Evolutionary conservation across 2,329 filamentous ascomycete species (phyloP), one percentile per base, ranked within the genome.

Genomic region (Dactylellina haptotyla): DNA sequence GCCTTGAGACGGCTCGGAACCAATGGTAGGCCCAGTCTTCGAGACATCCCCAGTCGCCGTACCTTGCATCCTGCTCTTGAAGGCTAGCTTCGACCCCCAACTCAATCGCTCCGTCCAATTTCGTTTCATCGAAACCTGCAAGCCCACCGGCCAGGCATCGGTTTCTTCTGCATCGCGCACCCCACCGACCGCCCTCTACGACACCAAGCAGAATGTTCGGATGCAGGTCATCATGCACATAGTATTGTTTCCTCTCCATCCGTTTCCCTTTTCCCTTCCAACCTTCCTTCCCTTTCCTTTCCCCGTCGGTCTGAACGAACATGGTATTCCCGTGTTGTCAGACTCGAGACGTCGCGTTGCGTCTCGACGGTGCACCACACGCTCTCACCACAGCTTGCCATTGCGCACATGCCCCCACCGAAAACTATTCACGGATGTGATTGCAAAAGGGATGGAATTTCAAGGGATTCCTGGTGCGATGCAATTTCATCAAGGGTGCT

Each of bases 61-160:
- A 59, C 63, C 63, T 67, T 67, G 63, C 63, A 67, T 58, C 53
- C 63, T 66, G 45, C 62, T 66, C 26, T 66, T 50, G 62, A 37
- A 48, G 37, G 62, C 53, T 66, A 56, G 50, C 30, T 48, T 45
- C 30, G 51, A 28, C 37, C 62, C 51, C 39, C 56, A 65, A 45
- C 50, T 57, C 50, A 48, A 56, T 20, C 20, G 43, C 53, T 59
- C 63, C 63, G 43, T 67, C 63, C 63, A 67, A 67, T 67, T 67
- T 67, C 63, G 63, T 58, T 67, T 67, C 62, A 23, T 26, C 4
- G 50, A 58, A 58, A 46, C 26, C 59, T 45, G 37, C 59, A 64
- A 43, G 59, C 59, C 48, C 48, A 64, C 46, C 59, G 54, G 45
- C 37, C 41, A 45, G 41, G 41, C 41, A 45, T n/a, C n/a, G 30